Percentiles rank a stretch among this genome's conserved stretches.
Conservation (phyloP, 495 filamentous ascomycete species). For the Penicillium cinerascens region DNA sequence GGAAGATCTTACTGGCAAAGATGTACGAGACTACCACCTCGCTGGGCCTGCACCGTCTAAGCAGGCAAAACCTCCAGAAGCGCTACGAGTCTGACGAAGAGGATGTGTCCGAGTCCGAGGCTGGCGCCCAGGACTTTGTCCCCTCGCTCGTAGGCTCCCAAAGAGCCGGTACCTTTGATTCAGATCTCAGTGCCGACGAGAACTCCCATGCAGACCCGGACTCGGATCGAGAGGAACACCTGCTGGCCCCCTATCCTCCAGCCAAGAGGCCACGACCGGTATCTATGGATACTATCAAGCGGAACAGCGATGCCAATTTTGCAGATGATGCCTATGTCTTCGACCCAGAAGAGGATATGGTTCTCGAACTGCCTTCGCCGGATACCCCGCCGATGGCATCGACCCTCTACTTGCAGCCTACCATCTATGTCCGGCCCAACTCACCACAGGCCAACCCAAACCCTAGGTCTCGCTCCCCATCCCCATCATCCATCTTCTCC, state of each 20-base stretch:
- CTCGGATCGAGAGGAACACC: conserved; percentile 22
- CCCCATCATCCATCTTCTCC: conserved; percentile 32
- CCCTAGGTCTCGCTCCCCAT: conserved; percentile 25
- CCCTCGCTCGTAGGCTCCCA: conserved; percentile 33
- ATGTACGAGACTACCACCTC: conserved; percentile 34
- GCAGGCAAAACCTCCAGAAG: conserved; percentile 33
- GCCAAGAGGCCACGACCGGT: conserved; percentile 32
- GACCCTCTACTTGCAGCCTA: conserved; percentile 32
- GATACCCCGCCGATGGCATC: conserved; percentile 34
- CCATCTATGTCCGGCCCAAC: conserved; percentile 32
- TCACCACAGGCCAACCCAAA: conserved; percentile 10
- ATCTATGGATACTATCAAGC: conserved; percentile 42
- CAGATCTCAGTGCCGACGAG: conserved; percentile 33
- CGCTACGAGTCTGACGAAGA: conserved; percentile 47
- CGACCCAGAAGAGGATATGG: conserved; percentile 35
- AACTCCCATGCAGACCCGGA: conserved; percentile 25
- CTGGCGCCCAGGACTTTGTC: conserved; percentile 32
- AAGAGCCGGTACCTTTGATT: conserved; percentile 25
- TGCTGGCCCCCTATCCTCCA: conserved; percentile 21
- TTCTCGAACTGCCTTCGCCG: conserved; percentile 39
- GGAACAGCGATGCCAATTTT: conserved; percentile 35
- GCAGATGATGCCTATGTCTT: conserved; percentile 35
- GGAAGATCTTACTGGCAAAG: conserved; percentile 1
- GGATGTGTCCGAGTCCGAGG: conserved; percentile 40
- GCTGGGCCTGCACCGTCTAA: conserved; percentile 35